Evolutionary conservation across 2,329 filamentous ascomycete species (phyloP).

Genomic region (Talaromyces sp.): DNA sequence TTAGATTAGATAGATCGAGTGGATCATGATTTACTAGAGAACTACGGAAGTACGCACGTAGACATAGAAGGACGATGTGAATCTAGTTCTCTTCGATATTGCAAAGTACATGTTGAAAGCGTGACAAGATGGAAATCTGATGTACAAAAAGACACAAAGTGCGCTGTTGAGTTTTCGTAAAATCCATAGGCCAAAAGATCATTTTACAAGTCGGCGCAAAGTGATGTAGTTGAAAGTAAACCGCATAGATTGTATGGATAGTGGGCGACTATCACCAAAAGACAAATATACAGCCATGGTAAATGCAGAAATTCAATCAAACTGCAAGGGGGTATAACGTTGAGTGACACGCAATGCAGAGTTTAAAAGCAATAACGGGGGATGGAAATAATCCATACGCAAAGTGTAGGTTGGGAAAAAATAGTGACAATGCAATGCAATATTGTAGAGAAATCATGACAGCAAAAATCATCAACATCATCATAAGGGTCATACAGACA

Average conservation of each 20-base stretch:
- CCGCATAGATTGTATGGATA: constrained; percentile 3
- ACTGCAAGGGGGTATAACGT: constrained; percentile 17
- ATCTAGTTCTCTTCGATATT: background rate
- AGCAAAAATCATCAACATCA: constrained; percentile 15
- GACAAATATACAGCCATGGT: constrained; percentile 5
- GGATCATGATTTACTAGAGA: background rate
- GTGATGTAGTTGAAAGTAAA: background rate
- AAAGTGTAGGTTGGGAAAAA: background rate
- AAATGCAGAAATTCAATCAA: constrained; percentile 6
- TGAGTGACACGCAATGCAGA: constrained; percentile 15
- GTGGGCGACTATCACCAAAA: background rate
- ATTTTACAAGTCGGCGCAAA: constrained; percentile 5
- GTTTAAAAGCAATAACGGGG: background rate
- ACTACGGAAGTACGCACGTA: background rate
- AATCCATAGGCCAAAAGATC: background rate
- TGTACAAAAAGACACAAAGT: constrained; percentile 4
- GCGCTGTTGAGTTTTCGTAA: constrained; percentile 8
- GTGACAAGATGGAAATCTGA: background rate
- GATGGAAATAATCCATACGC: background rate
- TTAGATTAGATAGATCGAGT: constrained; percentile 1
- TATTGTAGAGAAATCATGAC: constrained; percentile 9
- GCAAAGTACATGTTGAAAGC: constrained; percentile 8
- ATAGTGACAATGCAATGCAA: constrained; percentile 18
- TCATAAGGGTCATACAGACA: constrained; percentile 20
- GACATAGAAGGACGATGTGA: background rate